These are phyloP conservation scores for Neofusicoccum sp. DNA, from an alignment of 2,329 filamentous ascomycete species.

Conservation along the genomic window DNA sequence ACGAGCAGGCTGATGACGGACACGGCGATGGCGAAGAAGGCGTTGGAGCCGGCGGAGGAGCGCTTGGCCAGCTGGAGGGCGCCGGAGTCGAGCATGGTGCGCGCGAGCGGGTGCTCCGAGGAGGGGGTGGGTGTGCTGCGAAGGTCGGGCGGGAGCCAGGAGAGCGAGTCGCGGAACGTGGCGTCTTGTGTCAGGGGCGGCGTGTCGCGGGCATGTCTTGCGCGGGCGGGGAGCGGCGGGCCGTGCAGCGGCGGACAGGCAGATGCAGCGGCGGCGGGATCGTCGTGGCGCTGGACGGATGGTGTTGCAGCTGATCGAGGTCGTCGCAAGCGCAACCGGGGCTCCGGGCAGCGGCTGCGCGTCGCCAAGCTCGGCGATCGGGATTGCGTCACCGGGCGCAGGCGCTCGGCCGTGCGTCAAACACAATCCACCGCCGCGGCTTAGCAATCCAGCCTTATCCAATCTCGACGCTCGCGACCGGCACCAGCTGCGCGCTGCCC, in stretches of 20 bases:
- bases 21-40: constrained; percentile 75
- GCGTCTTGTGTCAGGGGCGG: neutral
- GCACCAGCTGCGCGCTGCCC: neutral
- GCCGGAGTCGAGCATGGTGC: neutral
- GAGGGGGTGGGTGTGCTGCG: neutral
- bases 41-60: constrained; percentile 75
- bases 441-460: constrained; percentile 17
- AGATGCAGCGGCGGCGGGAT: neutral
- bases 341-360: too few relatives aligned
- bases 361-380: too few relatives aligned
- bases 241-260: neutral
- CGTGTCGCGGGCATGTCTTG: constrained; percentile 12
- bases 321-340: too few relatives aligned
- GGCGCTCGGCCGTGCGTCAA: too few relatives aligned
- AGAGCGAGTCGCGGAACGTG: constrained; percentile 1
- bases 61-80: constrained; percentile 4
- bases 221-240: neutral
- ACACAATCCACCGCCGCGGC: neutral
- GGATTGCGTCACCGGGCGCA: too few relatives aligned
- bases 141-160: neutral
- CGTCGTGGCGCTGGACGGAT: too few relatives aligned
- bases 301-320: too few relatives aligned
- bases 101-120: neutral
- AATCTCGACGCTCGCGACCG: too few relatives aligned
- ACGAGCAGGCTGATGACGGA: constrained; percentile 74